Percentiles rank a stretch among this genome's conserved stretches.
phyloP scores from a whole-genome alignment of 169 alveolate genomes.

The Theileria annulata region DNA sequence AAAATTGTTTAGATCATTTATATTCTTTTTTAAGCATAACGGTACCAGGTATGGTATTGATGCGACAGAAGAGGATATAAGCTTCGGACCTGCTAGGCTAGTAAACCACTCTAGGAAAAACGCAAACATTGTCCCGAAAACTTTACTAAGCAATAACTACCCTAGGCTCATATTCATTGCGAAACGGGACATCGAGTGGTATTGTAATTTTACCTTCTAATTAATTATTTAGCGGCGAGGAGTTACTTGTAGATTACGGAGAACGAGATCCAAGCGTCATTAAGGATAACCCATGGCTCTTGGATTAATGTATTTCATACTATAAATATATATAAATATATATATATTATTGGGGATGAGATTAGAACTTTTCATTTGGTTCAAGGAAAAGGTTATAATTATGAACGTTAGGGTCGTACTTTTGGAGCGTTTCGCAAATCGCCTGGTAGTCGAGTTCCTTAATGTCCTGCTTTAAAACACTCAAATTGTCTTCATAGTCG shows the following conservation, averaged over 20 bases:
- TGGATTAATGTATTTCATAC: too few relatives aligned
- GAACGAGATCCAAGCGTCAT: constrained; percentile 82
- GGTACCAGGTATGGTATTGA: constrained; percentile 80
- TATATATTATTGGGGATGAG: not conserved
- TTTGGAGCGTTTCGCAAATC: constrained; percentile 59
- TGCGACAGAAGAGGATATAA: constrained; percentile 84
- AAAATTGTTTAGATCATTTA: constrained; percentile 78
- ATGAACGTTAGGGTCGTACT: constrained; percentile 46
- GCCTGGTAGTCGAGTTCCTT: constrained; percentile 62
- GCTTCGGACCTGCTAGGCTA: constrained; percentile 85
- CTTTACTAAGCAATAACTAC: constrained; percentile 51
- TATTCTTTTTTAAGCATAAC: constrained; percentile 82
- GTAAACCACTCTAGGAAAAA: constrained; percentile 85
- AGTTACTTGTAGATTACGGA: constrained; percentile 86
- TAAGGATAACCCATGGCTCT: constrained; percentile 82
- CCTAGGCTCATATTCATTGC: constrained; percentile 83
- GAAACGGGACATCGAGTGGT: constrained; percentile 72
- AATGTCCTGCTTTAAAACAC: constrained; percentile 33
- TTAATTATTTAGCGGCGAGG: constrained; percentile 77
- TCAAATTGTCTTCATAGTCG: constrained; percentile 35
- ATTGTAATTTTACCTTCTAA: not conserved
- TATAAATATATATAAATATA: too few relatives aligned
- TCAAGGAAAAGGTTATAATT: constrained; percentile 63
- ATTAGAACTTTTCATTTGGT: constrained; percentile 50
- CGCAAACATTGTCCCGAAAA: constrained; percentile 80